A percentile compares a stretch with the other conserved stretches of the same genome.
phyloP scores from a whole-genome alignment of 2,329 filamentous ascomycete genomes.

The Scedosporium boydii region DNA sequence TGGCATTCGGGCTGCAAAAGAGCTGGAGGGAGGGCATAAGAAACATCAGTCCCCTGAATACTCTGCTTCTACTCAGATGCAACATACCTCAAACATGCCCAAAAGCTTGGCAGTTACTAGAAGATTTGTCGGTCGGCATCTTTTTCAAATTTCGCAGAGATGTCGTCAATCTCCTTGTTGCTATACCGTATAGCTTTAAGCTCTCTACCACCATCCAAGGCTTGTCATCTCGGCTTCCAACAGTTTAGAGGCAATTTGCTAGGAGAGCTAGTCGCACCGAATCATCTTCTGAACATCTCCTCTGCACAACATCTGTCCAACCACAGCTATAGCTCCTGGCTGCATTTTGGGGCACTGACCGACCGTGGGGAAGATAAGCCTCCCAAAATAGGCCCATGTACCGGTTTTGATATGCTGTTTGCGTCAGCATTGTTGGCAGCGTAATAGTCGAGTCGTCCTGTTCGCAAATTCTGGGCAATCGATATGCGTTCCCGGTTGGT shows the following conservation, averaged over 20 bases:
- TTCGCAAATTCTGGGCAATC: not conserved
- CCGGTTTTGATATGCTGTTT: not conserved
- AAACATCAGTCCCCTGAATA: no score
- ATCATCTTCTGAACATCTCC: not conserved
- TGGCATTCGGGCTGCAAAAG: not conserved
- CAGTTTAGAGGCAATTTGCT: not conserved
- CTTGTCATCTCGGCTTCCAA: not conserved
- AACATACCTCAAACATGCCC: slow-evolving; percentile 3
- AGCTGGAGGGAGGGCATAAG: no score
- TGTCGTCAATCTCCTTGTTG: not conserved
- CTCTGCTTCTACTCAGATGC: no score
- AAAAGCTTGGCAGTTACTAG: not conserved
- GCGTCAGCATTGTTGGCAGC: not conserved
- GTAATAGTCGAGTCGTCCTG: not conserved
- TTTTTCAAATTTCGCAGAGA: not conserved
- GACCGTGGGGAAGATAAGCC: not conserved
- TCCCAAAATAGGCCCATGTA: not conserved
- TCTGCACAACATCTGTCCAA: not conserved
- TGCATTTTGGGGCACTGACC: not conserved
- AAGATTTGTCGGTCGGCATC: not conserved
- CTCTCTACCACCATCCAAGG: not conserved
- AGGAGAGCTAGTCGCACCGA: not conserved
- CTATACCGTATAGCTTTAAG: not conserved
- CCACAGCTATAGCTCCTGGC: not conserved
- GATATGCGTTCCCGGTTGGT: not conserved